Percentiles rank a stretch among this genome's conserved stretches.
Conservation (phyloP, 1,139 yeast species). For the Hanseniaspora uvarum region DNA sequence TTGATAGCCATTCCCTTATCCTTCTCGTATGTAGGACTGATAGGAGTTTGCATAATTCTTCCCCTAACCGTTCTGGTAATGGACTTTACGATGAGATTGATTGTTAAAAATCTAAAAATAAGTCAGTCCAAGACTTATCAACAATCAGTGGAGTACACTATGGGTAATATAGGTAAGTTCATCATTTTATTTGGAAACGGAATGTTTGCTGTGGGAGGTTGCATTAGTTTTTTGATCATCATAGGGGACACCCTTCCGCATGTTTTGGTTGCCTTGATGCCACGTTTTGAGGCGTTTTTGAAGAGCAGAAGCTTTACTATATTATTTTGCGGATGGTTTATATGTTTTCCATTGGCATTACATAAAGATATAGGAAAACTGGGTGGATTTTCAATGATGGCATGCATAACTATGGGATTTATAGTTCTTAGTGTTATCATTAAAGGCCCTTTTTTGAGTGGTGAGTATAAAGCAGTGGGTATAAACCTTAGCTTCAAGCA, state of each 20-base stretch:
- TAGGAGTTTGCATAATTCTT: constrained; percentile 61
- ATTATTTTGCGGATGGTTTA: constrained; percentile 52
- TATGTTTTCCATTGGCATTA: constrained; percentile 75
- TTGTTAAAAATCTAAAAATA: constrained; percentile 72
- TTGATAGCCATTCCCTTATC: constrained; percentile 92
- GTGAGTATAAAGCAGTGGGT: constrained; percentile 44
- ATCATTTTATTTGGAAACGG: constrained; percentile 68
- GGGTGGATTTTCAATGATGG: constrained; percentile 82
- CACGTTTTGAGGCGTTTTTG: constrained; percentile 39
- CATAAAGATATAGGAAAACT: constrained; percentile 72
- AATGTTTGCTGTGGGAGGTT: constrained; percentile 86
- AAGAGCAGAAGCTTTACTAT: constrained; percentile 47
- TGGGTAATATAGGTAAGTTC: constrained; percentile 62
- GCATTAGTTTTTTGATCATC: constrained; percentile 86
- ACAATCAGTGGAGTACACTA: constrained; percentile 71
- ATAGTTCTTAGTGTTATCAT: constrained; percentile 65
- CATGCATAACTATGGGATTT: constrained; percentile 70
- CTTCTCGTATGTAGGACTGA: constrained; percentile 63
- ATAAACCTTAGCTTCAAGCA: constrained; percentile 44
- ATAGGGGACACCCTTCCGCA: constrained; percentile 94
- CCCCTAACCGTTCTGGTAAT: constrained; percentile 54
- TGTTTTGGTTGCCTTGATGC: constrained; percentile 41
- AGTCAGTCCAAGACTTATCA: constrained; percentile 74
- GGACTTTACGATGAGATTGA: constrained; percentile 78
- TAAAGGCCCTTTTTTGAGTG: constrained; percentile 56